These are phyloP conservation scores for Teratosphaeriaceae sp. DNA, from an alignment of 2,329 filamentous ascomycete species.

Conservation along the genomic window DNA sequence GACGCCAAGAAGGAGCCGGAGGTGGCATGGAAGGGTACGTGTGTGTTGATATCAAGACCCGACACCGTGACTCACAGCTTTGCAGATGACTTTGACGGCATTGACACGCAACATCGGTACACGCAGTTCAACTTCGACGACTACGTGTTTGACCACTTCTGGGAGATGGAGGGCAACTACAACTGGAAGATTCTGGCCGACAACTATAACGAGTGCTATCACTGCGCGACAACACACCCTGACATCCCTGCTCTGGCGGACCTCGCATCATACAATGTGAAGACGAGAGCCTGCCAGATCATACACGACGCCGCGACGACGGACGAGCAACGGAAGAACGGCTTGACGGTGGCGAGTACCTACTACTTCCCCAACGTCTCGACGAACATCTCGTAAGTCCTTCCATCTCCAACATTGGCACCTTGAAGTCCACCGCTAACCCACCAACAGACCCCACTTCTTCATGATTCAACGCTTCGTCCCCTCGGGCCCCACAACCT, in stretches of 20 bases:
- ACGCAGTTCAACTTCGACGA: constrained; percentile 9
- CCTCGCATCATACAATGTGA: constrained; percentile 49
- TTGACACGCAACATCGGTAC: constrained; percentile 42
- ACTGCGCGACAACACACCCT: constrained; percentile 54
- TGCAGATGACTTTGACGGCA: constrained; percentile 34
- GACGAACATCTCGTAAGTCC: constrained; percentile 46
- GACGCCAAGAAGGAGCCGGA: constrained; percentile 42
- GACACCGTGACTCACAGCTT: constrained; percentile 7
- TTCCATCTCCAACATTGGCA: too few relatives aligned
- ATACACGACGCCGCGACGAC: constrained; percentile 42
- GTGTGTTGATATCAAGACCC: not conserved
- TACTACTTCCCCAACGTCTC: constrained; percentile 49
- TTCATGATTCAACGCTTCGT: constrained; percentile 59
- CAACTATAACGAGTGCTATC: constrained; percentile 63
- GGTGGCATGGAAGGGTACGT: constrained; percentile 36
- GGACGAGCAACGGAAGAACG: constrained; percentile 43
- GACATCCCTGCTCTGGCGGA: constrained; percentile 52
- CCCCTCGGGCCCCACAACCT: constrained; percentile 45
- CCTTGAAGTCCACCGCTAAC: constrained; percentile 9
- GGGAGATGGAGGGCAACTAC: constrained; percentile 51
- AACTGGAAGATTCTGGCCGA: constrained; percentile 58
- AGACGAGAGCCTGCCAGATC: constrained; percentile 44
- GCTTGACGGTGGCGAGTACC: constrained; percentile 41
- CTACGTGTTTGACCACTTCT: constrained; percentile 26
- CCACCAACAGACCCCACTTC: constrained; percentile 49